phyloP scores from a whole-genome alignment of 192 early-diverging fungal species.

The Gonapodya prolifera region DNA sequence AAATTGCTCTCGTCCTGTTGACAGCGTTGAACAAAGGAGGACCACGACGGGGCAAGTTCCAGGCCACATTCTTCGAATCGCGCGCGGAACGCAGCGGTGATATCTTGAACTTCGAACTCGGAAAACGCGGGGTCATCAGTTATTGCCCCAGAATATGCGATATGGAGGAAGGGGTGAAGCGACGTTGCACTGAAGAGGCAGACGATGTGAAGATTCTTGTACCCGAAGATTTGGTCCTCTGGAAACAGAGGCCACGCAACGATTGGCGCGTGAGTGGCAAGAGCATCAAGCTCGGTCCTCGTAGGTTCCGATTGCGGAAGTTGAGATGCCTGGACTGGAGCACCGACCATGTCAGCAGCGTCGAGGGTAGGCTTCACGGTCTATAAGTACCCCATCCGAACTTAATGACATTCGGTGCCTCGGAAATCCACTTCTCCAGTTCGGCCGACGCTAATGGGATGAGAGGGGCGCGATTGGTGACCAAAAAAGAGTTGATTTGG shows the following conservation, averaged over 20 bases:
- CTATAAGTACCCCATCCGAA: not conserved
- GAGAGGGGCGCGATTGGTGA: too few relatives aligned
- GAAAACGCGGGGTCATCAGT: not conserved
- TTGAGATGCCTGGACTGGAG: not conserved
- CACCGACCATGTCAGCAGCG: not conserved
- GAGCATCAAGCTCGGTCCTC: not conserved
- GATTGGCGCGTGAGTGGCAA: not conserved
- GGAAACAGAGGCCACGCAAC: not conserved
- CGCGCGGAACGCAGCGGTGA: not conserved
- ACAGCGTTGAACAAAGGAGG: not conserved
- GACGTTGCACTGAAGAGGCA: not conserved
- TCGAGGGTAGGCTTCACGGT: not conserved
- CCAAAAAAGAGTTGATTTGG: too few relatives aligned
- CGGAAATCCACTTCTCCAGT: not conserved
- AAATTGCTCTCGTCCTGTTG: not conserved
- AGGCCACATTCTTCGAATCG: not conserved
- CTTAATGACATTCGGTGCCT: not conserved
- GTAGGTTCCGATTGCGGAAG: not conserved
- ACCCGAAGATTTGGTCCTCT: constrained; percentile 2
- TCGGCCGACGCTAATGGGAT: not conserved
- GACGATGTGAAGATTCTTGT: not conserved
- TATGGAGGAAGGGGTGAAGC: not conserved
- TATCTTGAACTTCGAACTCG: not conserved
- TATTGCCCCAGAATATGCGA: not conserved
- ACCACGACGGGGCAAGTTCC: not conserved